A percentile compares a stretch with the other conserved stretches of the same genome.
Conservation (phyloP, 2,329 filamentous ascomycete species). For the Colletotrichum tabaci region DNA sequence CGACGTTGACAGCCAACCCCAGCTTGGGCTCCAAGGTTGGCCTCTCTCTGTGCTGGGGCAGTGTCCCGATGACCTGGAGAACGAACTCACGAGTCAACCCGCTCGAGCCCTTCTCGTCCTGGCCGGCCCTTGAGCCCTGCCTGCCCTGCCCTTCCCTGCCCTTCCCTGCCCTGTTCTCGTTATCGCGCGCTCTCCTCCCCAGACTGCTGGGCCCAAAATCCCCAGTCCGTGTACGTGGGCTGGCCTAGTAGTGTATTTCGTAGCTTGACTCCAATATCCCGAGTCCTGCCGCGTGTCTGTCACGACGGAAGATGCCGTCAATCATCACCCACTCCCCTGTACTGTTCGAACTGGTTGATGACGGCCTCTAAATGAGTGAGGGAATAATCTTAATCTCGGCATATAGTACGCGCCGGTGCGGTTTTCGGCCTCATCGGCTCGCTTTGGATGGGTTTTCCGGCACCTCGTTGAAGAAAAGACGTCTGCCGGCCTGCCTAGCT, state of each 20-base stretch:
- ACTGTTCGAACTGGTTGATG: constrained; percentile 15
- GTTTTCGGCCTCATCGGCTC: no score
- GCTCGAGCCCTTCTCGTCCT: not conserved
- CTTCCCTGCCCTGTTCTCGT: no score
- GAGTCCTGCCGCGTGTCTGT: constrained; percentile 8
- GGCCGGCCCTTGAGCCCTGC: not conserved
- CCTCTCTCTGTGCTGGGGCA: not conserved
- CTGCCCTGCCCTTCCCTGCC: not conserved
- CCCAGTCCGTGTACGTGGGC: constrained; percentile 12
- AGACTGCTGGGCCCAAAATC: constrained; percentile 25
- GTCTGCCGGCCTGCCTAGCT: no score
- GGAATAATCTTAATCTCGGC: not conserved
- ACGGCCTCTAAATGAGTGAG: not conserved
- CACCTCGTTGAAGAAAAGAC: no score
- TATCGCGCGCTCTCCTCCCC: constrained; percentile 16
- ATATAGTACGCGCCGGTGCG: no score
- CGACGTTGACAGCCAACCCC: not conserved
- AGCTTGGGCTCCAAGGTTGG: not conserved
- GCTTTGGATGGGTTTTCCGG: no score
- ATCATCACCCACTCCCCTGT: not conserved
- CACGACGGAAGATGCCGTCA: constrained; percentile 7
- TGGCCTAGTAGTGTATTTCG: constrained; percentile 7
- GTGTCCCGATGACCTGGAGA: not conserved
- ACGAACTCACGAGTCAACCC: not conserved
- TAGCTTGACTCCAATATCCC: constrained; percentile 9